Base-by-base conservation (phyloP, 441 rosid species). In the Croton laevigatus region DNA sequence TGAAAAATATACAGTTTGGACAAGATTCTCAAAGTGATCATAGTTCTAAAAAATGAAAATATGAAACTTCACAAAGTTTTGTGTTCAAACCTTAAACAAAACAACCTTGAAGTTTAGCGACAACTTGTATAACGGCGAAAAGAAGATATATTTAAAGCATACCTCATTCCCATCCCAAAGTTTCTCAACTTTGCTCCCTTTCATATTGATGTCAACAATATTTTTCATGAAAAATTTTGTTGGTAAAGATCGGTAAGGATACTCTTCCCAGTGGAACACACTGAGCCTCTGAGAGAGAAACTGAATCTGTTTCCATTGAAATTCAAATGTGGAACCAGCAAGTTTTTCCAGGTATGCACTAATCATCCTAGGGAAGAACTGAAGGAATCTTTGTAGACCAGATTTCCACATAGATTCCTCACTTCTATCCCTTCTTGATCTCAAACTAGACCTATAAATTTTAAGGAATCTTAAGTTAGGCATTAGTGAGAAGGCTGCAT, bases 161-260 rank as follows among this genome's bases (percentile, higher is more conserved):
- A 66, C 70, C 70, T 19, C 11, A 12, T 22, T 17, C 27, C 42
- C 70, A n/a, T 37, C 1, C 70, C 70, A 66, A 53, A 66, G 49
- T 0, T 53, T 34, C 38, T n/a, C 11, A 32, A 66, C 5, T 3
- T 36, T 20, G 48, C 70, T 66, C 2, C 7, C 23, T 13, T 4
- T 0, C 49, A 66, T 17, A 1, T 11, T 36, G 38, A 66, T 46
- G 7, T 52, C 34, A 66, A 66, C 49, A 52, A 66, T 60, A 36
- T 66, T 52, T 19, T 66, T 19, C 19, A 27, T 10, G 1, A 2
- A 37, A 66, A 66, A 53, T 34, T n/a, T 52, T 5, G 48, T 11
- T 7, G 61, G 55, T 10, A 66, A 1, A 5, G 34, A 37, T 13
- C 19, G 19, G 19, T 2, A 53, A 17, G 70, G 60, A 8, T 53